Evolutionary conservation across 495 filamentous ascomycete species (phyloP), one percentile per base, ranked within the genome.

Genomic region (Neurospora africana): DNA sequence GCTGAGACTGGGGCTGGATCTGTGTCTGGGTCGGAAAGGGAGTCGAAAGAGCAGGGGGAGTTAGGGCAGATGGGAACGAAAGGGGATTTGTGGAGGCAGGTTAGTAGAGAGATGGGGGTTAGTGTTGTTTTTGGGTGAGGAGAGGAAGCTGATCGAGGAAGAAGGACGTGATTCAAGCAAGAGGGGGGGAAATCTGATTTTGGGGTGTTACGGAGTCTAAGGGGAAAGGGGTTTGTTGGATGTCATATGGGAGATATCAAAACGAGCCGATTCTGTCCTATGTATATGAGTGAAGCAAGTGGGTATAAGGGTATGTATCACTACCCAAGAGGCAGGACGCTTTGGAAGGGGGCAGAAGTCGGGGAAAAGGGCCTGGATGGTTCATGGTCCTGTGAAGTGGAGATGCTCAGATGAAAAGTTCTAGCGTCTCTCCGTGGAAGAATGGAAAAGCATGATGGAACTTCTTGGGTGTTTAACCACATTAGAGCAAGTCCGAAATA

Each of bases 111-210:
- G 75, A 73, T 75, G 73, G 73, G 73, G 69, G 73, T 76, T 36
- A 76, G 71, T 67, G 35, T 75, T 69, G 73, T 75, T 69, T 74
- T 76, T 74, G 74, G 74, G 35, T 76, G 70, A 41, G 44, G 44
- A 44, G 41, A 53, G 41, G 3, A 43, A 21, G 41, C 19, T n/a
- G 19, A 10, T n/a, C 6, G 19, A 44, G 15, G 39, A 40, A 19
- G 5, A 39, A 39, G 11, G 38, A 15, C 38, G 38, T 41, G 39
- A 41, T 41, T 41, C 39, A 41, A 41, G 39, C 39, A 41, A 15
- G 5, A 41, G 39, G 39, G 39, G 15, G 15, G 19, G 39, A 41
- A 15, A 41, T 41, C 15, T 41, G 15, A 41, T 44, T 44, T n/a
- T n/a, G 41, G 41, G n/a, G n/a, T 53, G 44, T 21, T 47, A 21